Evolutionary conservation across 805 yeast species (phyloP), one percentile per base, ranked within the genome.

Genomic region (Schwanniomyces yamadae): DNA sequence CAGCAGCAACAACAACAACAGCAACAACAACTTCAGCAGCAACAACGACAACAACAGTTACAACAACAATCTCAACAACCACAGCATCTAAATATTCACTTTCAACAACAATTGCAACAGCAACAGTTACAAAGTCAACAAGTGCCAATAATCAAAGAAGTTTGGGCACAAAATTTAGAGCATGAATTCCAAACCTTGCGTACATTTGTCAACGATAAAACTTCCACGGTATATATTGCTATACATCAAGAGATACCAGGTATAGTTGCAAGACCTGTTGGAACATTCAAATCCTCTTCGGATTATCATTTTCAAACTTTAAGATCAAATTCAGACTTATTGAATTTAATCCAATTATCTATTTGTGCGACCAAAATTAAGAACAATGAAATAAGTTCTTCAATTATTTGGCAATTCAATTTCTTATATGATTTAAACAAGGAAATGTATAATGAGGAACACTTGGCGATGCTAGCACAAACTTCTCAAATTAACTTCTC

Each of bases 221-320:
- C 68, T 5, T 48, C 63, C 6, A 43, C 52, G 49, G 75, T 79
- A 37, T 68, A 71, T 46, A 75, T 84, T 17, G 75, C 86, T 3
- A 75, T 89, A 40, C 90, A 89, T 49, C 89, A 95, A 31, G 98
- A 93, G 59, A 89, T 93, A 55, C 96, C 96, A 0, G 99, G 99
- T 0, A 86, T 95, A 15, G 83, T 91, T 18, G 96, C 96, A 2
- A 77, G 99, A 50, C 99, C 99, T 11, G 85, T 93, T 41, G 99
- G 99, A 13, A 79, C 86, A 13, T 93, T 93, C 63, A 79, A 87
- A 50, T 80, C 93, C 2, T 85, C 93, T 11, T 74, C 84, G 16
- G 98, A 93, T 59, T 93, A 89, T 61, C 98, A 93, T 59, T 93
- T 91, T 56, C 99, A 93, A 61, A 91, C 98, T 0, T 74, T 93